Base-by-base conservation (phyloP, 108 stramenopile genomes). In the Aureococcus anophagefferens region DNA sequence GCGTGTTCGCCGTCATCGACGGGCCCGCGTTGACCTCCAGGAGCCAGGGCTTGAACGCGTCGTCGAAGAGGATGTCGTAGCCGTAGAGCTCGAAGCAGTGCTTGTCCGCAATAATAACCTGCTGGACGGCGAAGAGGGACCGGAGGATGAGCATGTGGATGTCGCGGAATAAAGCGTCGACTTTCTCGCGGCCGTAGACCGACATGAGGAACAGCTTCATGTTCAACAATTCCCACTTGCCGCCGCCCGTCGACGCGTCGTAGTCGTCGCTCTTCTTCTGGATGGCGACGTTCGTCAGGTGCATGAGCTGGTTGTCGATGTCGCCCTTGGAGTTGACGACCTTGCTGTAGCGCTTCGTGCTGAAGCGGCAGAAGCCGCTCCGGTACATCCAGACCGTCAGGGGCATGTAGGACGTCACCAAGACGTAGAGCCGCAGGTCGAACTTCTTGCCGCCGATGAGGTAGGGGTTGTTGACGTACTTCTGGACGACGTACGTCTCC, bases 51-150 rank as follows among this genome's bases (percentile, higher is more conserved):
- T 75, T 76, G 18, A 87, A 71, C 14, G 77, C 35, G 46, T 65
- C 69, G 79, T 87, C 86, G 45, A 87, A 79, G 21, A 87, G 34
- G 36, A 87, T 64, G 71, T 87, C 86, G 64, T 84, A 85, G 16
- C 86, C 86, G 72, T 87, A 87, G 0, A 87, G 86, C 72, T 87
- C 86, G 69, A 85, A 87, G 84, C 86, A 87, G 65, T 87, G 86
- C 59, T 73, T 75, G 67, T 87, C 86, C 44, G 79, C 74, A 29
- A 87, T 85, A 69, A 87, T 85, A 0, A 79, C 64, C 44, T 78
- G 69, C 73, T 87, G 86, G 70, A 87, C 86, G 34, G 75, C 46
- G 36, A 84, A 74, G 46, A 87, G 69, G 44, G 76, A 64, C 33
- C 81, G 70, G 17, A 79, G 0, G 70, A 84, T 45, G 37, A 85